phyloP scores from a whole-genome alignment of 176 grass and related monocot genomes.

The Rhynchospora tenuis region DNA sequence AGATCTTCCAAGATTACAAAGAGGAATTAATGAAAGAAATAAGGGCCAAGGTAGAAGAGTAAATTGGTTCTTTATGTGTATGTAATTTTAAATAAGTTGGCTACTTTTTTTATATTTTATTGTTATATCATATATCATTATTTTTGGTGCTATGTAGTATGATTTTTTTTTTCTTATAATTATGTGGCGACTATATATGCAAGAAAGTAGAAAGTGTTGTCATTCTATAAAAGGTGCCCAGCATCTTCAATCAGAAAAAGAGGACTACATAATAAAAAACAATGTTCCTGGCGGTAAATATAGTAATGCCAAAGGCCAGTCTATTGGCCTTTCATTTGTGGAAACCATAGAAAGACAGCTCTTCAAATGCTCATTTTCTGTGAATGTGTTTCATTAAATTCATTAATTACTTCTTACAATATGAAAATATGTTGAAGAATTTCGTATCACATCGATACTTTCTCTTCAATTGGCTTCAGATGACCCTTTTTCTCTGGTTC shows the following conservation, averaged over 20 bases:
- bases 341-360: background rate
- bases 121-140: too few species aligned
- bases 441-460: background rate
- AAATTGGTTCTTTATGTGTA: constrained; percentile 2
- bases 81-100: too few species aligned
- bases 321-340: background rate
- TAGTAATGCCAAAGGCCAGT: background rate
- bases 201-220: constrained; percentile 59
- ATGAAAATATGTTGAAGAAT: background rate
- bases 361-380: background rate
- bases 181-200: constrained; percentile 4
- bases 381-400: background rate
- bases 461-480: background rate
- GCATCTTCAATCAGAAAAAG: constrained; percentile 1
- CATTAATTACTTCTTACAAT: too few species aligned
- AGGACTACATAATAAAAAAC: background rate
- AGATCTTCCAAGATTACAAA: constrained; percentile 90
- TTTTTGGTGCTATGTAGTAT: background rate
- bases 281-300: background rate
- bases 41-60: constrained; percentile 79
- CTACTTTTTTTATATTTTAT: constrained; percentile 19
- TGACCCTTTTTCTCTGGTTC: background rate
- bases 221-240: background rate
- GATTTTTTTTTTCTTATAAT: background rate
- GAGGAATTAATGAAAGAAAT: constrained; percentile 91